Evolutionary conservation across 257 asterid genomes (phyloP), one percentile per base, ranked within the genome.

Genomic region (Osmanthus fragrans): DNA sequence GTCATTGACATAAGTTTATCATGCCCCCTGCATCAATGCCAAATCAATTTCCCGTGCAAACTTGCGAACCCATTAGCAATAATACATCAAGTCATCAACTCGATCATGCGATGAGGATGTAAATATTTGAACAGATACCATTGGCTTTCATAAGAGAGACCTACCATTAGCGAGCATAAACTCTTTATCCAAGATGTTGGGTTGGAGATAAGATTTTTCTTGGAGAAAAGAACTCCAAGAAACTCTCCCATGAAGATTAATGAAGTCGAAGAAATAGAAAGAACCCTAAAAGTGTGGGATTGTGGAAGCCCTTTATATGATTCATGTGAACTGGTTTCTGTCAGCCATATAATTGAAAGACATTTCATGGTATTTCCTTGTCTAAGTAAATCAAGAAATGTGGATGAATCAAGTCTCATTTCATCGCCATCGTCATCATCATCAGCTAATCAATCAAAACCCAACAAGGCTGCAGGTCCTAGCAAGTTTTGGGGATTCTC

Each of bases 301-400:
- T 91, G 97, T 80, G 95, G 89, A n/a, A 92, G 96, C 80, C 93
- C 93, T 37, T 64, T 92, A 1, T 92, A 92, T 64, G 97, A 91
- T 83, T 84, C 97, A 0, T 82, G 86, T 58, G 96, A 92, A 64
- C 60, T 92, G 36, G 91, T 79, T 66, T 82, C 92, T 0, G 45
- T 92, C 0, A 84, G 84, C 87, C 90, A 90, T 76, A 25, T 86
- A 18, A 77, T 91, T 34, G 97, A 92, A 73, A 85, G 86, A 58
- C 84, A 91, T 23, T 30, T 76, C 15, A 82, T 82, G 87, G 5
- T 60, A 37, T 77, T 82, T 36, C 87, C 88, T 36, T 71, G 69
- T 73, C 39, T 23, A 2, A 27, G 30, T 4, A 60, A 76, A 78
- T 81, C 87, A 47, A 70, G 77, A 27, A 71, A 42, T 58, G 54